Conservation (phyloP, 2,329 filamentous ascomycete genomes). For the Lojkania enalia region DNA sequence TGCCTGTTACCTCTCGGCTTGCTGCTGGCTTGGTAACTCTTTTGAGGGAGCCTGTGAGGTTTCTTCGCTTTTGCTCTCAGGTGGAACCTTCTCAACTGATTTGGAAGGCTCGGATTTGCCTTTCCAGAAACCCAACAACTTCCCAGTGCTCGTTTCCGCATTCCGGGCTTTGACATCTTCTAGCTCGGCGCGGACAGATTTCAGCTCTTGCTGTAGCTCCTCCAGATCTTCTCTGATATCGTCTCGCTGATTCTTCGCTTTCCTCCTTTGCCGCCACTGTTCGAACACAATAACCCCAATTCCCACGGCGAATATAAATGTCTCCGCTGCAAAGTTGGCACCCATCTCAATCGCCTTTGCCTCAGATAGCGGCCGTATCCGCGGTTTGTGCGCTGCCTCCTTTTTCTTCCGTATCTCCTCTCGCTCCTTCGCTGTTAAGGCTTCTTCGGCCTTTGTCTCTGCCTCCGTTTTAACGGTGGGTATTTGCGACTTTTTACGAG, state of each 20-base stretch:
- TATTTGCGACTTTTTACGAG: constrained; percentile 53
- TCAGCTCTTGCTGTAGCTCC: constrained; percentile 57
- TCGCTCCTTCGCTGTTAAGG: constrained; percentile 51
- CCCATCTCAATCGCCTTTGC: constrained; percentile 70
- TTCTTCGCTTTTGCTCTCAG: no score
- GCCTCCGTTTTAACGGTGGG: constrained; percentile 67
- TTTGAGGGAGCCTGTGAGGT: no score
- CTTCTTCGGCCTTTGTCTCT: constrained; percentile 60
- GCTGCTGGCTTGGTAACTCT: no score
- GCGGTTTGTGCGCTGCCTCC: constrained; percentile 49
- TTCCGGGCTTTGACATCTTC: constrained; percentile 45
- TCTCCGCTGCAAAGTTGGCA: constrained; percentile 69
- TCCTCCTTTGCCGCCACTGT: constrained; percentile 62
- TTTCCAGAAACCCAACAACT: constrained; percentile 37
- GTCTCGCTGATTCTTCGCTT: constrained; percentile 62
- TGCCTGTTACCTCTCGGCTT: no score
- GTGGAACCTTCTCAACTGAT: not conserved
- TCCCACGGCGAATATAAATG: constrained; percentile 67
- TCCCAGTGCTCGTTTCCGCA: constrained; percentile 25
- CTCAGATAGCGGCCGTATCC: constrained; percentile 67
- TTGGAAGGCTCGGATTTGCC: constrained; percentile 5
- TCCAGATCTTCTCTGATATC: constrained; percentile 63
- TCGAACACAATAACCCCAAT: constrained; percentile 66
- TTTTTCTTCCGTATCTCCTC: constrained; percentile 51
- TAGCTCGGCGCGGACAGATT: constrained; percentile 44